Percentiles rank a stretch among this genome's conserved stretches.
These are phyloP conservation scores for Thelonectria discophora DNA, from an alignment of 2,329 filamentous ascomycete species.

Conservation along the genomic window DNA sequence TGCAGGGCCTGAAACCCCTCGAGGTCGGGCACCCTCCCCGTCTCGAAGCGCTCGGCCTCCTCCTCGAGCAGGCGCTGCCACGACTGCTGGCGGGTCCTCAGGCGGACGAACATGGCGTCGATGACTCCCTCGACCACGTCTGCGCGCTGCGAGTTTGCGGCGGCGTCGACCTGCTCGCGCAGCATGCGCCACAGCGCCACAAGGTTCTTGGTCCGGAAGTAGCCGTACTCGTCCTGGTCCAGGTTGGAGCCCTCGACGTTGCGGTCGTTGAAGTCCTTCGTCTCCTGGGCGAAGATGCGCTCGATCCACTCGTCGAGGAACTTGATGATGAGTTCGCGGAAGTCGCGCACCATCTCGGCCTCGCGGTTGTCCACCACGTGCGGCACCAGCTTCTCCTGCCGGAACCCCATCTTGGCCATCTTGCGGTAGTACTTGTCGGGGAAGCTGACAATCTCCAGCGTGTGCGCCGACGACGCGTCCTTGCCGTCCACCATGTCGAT, in stretches of 20 bases:
- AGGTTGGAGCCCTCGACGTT: slow-evolving; percentile 78
- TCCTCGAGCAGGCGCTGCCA: slow-evolving; percentile 92
- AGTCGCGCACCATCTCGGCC: slow-evolving; percentile 89
- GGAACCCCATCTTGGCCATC: slow-evolving; percentile 89
- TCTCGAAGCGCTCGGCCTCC: slow-evolving; percentile 79
- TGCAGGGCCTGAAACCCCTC: slow-evolving; percentile 82
- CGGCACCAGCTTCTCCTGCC: slow-evolving; percentile 77
- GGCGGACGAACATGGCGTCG: slow-evolving; percentile 91
- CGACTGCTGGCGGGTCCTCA: slow-evolving; percentile 82
- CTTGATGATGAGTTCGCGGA: slow-evolving; percentile 93
- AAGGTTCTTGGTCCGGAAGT: slow-evolving; percentile 89
- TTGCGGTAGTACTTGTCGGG: slow-evolving; percentile 95
- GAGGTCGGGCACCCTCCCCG: slow-evolving; percentile 60
- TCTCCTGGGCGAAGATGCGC: slow-evolving; percentile 85
- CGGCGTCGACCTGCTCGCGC: slow-evolving; percentile 87
- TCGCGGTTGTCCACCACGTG: slow-evolving; percentile 93
- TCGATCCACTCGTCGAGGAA: slow-evolving; percentile 98
- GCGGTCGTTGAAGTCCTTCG: slow-evolving; percentile 80
- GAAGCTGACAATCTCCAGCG: slow-evolving; percentile 93
- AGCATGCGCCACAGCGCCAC: slow-evolving; percentile 98
- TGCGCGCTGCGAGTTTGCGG: slow-evolving; percentile 82
- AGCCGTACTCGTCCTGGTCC: slow-evolving; percentile 87
- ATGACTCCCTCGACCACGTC: slow-evolving; percentile 96
- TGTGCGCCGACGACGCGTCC: slow-evolving; percentile 84
- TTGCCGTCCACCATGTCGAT: slow-evolving; percentile 84